Base-by-base conservation (phyloP, 83 land plant species). In the Isoetes engelmannii region DNA sequence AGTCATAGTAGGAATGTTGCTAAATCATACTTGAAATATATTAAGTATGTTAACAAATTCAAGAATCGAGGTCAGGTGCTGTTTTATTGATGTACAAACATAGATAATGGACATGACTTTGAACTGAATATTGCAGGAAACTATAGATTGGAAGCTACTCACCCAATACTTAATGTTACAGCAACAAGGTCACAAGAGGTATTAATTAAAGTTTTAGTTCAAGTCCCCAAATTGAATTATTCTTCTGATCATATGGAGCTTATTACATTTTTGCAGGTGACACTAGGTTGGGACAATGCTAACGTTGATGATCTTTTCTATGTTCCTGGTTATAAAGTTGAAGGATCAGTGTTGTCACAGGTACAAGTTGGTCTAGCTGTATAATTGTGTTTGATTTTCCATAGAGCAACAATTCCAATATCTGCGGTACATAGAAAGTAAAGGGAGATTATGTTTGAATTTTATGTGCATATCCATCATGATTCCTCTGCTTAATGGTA, bases 301-400 rank as follows among this genome's bases (percentile, higher is more conserved):
- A 58, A 57, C 1, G 79, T 84, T 21, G 83, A 84, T 68, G 87
- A 93, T 57, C 69, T 87, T 48, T 89, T 87, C 62, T 77, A 79
- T 75, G 84, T 84, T 8, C 71, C 92, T 63, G 98, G 98, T 4
- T 93, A 87, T 75, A 81, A 82, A 48, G 73, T 87, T 53, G 81
- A 80, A 69, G 98, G 98, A 17, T 71, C 61, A 72, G 95, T 89
- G 53, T 85, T 84, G 65, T 83, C 89, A 68, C 95, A 93, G 93
- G 97, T 92, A 70, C 10, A 15, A 45, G 18, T 56, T 75, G 45
- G 46, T 44, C 50, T 7, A 28, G 37, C 37, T 12, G 3, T 15
- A 51, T 15, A 51, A 0, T 1, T 15, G 55, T 15, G 17, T 15
- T 12, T 51, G 55, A 12, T 12, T 51, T 12, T 51, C 0, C 17